Evolutionary conservation across 371 early-diverging fungal genomes (phyloP), one percentile per base, ranked within the genome.

Genomic region (Quaeritorhiza haematococci): DNA sequence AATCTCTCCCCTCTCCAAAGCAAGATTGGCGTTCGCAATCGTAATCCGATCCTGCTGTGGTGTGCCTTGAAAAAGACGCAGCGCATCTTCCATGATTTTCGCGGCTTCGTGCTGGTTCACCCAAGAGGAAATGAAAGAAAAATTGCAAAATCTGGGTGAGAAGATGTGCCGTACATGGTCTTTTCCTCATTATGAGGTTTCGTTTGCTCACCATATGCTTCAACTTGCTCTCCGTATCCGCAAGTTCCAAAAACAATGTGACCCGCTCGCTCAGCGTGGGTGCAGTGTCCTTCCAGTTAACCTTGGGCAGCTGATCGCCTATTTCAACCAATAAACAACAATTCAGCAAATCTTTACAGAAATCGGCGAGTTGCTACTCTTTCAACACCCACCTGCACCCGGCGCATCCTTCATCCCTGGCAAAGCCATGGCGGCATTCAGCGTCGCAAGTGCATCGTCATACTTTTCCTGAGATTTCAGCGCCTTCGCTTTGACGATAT

Each of bases 401-500:
- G 10, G 10, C 5, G 55, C 54, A 13, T 75, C 72, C 28, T 57
- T 59, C 33, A 72, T 59, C 2, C 43, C 46, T n/a, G 71, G 61
- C 42, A 73, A 56, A 3, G 30, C 43, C 59, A 71, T 64, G 13
- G 73, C 70, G 10, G 48, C 33, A 33, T 53, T 32, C 4, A 77
- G 43, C 1, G 56, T 53, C 41, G 49, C 50, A 26, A 75, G 49
- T 24, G 75, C 69, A 15, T 75, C 73, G 1, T 73, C 69, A 27
- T 51, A 47, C n/a, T 53, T 30, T 3, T 68, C 70, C 33, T 69
- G 63, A 0, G 30, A 23, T 21, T 68, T 69, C 15, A 65, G 53
- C 10, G 65, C 61, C 44, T 63, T 63, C 0, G 73, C 72, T 54
- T 68, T 73, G n/a, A 78, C 47, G 13, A 71, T 34, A 24, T 67